phyloP scores from a whole-genome alignment of 1,284 basidiomycete genomes.

The Sporisorium iseilematis-ciliati region DNA sequence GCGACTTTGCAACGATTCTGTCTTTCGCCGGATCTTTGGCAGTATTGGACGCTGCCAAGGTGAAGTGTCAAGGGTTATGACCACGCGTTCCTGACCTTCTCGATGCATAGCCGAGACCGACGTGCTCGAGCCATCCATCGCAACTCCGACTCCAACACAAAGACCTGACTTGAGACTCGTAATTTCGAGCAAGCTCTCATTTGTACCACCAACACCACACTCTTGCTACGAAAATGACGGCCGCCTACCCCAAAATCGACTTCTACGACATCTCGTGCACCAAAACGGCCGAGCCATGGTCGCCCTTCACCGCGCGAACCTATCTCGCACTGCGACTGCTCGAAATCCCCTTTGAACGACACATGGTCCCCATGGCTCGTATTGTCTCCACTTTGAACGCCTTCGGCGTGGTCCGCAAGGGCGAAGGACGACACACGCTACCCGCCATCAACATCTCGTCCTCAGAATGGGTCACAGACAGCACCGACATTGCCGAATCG shows the following conservation, averaged over 20 bases:
- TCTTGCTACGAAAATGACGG: conserved; percentile 8
- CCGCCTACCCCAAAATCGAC: conserved; percentile 17
- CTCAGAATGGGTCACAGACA: conserved; percentile 28
- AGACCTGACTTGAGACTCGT: neutral
- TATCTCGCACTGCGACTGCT: conserved; percentile 34
- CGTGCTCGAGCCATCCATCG: conserved; percentile 5
- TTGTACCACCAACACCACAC: neutral
- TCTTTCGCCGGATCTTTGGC: no score
- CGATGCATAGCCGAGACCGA: conserved; percentile 10
- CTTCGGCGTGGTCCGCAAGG: neutral
- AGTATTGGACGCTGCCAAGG: no score
- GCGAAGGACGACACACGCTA: conserved; percentile 2
- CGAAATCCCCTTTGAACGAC: conserved; percentile 24
- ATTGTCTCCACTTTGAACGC: conserved; percentile 13
- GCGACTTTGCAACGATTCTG: no score
- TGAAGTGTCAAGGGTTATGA: no score
- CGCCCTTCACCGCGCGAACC: conserved; percentile 38
- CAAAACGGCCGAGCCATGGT: conserved; percentile 33
- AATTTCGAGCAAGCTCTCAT: no score
- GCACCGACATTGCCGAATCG: conserved; percentile 20
- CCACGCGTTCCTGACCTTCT: neutral
- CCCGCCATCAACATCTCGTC: conserved; percentile 34
- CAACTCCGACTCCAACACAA: neutral
- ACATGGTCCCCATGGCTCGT: conserved; percentile 18
- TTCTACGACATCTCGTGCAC: conserved; percentile 42